Conservation (phyloP, 352 stramenopile species). For the Phytophthora hybrid region DNA sequence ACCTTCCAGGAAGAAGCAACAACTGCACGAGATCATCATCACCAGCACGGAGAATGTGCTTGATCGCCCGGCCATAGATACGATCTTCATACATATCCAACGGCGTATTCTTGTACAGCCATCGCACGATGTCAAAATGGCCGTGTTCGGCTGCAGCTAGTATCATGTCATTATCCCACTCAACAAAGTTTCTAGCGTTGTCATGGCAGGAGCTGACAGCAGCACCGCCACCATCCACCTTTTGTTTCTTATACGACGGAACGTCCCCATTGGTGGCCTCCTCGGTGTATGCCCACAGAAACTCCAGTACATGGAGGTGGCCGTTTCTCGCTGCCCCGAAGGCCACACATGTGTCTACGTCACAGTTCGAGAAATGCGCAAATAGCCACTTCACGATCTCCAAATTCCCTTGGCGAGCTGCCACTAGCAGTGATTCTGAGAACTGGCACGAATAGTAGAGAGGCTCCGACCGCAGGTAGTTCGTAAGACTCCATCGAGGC, state of each 20-base stretch:
- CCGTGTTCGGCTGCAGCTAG: too few species aligned
- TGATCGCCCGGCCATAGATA: too few species aligned
- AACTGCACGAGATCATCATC: background rate
- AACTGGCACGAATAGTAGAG: conserved; percentile 9
- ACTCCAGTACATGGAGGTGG: background rate
- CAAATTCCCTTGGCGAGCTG: background rate
- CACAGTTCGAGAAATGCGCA: conserved; percentile 7
- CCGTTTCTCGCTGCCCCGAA: background rate
- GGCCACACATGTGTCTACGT: background rate
- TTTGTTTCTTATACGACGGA: background rate
- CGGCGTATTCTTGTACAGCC: too few species aligned
- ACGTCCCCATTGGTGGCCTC: background rate
- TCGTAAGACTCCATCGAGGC: conserved; percentile 12
- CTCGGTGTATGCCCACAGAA: background rate
- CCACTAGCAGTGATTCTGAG: background rate
- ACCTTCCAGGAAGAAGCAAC: background rate
- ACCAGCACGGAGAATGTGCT: background rate
- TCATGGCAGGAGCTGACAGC: too few species aligned
- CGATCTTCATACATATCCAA: too few species aligned
- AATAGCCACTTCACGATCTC: conserved; percentile 8
- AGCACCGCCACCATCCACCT: too few species aligned
- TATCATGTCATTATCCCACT: too few species aligned
- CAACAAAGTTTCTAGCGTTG: too few species aligned
- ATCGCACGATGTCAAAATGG: too few species aligned
- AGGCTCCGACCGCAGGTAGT: conserved; percentile 11